These are phyloP conservation scores for Dendrobium catenatum DNA, from an alignment of 106 monocot species.

Conservation along the genomic window DNA sequence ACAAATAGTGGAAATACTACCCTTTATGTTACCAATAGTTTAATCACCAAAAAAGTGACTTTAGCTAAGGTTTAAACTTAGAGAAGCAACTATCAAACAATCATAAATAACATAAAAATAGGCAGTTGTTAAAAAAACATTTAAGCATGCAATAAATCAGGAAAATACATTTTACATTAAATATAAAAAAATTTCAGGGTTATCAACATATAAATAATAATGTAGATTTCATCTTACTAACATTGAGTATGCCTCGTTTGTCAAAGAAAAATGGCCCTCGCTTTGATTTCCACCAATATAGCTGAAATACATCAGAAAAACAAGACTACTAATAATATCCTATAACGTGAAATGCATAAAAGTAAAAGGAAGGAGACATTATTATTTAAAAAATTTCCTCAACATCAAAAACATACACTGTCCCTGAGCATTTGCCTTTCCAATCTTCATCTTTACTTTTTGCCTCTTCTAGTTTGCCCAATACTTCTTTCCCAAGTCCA, in stretches of 20 bases:
- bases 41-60: not conserved
- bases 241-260: conserved; percentile 92
- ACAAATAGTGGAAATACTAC: not conserved
- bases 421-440: conserved; percentile 96
- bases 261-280: conserved; percentile 80
- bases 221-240: conserved; percentile 28
- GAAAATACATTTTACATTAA: not conserved
- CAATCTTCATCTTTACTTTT: conserved; percentile 71
- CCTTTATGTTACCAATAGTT: not conserved
- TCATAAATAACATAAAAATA: too few relatives aligned
- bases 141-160: not conserved
- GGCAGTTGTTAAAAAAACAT: not conserved
- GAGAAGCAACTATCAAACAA: not conserved
- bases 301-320: conserved; percentile 32
- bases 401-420: conserved; percentile 61
- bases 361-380: not conserved
- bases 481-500: conserved; percentile 59
- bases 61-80: not conserved
- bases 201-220: not conserved
- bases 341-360: not conserved
- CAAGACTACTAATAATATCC: not conserved
- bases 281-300: conserved; percentile 83
- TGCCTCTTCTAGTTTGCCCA: conserved; percentile 52
- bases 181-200: not conserved
- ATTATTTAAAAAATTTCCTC: not conserved